Conservation (phyloP, 164 flowering plant species). For the Paratinospora sagittata region DNA sequence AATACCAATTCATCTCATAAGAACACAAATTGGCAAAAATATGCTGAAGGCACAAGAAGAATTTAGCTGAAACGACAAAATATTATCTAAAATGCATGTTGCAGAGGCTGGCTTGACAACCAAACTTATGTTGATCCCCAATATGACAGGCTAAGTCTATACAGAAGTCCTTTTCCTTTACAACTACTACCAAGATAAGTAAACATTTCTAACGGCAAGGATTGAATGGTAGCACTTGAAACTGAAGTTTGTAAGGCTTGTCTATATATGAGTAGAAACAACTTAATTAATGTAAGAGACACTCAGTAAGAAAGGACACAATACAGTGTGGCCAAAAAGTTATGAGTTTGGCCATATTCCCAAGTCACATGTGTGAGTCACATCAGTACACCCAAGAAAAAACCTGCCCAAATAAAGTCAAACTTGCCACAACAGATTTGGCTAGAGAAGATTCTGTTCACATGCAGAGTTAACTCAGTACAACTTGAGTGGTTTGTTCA, state of each 20-base stretch:
- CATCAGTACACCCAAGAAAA: background rate
- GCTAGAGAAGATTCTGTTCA: too few relatives aligned
- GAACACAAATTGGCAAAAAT: slow-evolving; percentile 7
- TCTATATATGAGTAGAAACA: too few relatives aligned
- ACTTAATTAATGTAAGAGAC: background rate
- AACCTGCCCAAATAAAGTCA: too few relatives aligned
- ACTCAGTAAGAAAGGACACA: background rate
- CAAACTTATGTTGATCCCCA: background rate
- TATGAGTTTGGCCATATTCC: background rate
- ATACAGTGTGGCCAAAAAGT: background rate
- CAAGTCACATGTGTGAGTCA: background rate
- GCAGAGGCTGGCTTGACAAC: background rate
- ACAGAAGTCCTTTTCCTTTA: background rate
- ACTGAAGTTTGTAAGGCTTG: too few relatives aligned
- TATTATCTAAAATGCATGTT: background rate
- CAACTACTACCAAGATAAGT: background rate
- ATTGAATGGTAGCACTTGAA: background rate
- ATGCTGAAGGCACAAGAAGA: background rate
- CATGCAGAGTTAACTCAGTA: too few relatives aligned
- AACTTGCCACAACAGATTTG: too few relatives aligned
- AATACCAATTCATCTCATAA: slow-evolving; percentile 15
- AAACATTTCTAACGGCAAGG: background rate
- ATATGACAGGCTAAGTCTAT: background rate
- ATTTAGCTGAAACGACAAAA: background rate
- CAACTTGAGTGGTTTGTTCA: too few relatives aligned